phyloP scores from a whole-genome alignment of 1,284 basidiomycete genomes.

The Pascua guehoae region DNA sequence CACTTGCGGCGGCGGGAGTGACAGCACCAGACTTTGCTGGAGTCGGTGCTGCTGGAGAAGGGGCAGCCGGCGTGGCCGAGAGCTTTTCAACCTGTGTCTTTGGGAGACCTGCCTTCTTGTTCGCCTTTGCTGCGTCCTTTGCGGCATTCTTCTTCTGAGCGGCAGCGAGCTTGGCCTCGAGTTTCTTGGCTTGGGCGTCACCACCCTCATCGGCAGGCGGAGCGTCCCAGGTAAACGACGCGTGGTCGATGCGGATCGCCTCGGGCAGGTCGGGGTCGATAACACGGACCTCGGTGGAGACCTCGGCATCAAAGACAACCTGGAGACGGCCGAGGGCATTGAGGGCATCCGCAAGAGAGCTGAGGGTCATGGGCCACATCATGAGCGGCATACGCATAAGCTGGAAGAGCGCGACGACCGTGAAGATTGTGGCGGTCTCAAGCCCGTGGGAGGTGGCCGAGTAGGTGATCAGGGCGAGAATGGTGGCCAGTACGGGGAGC shows the following conservation, averaged over 20 bases:
- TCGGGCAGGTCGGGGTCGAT: constrained; percentile 53
- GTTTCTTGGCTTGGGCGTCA: constrained; percentile 24
- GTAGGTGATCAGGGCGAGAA: constrained; percentile 82
- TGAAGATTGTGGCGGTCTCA: constrained; percentile 62
- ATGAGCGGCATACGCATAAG: constrained; percentile 48
- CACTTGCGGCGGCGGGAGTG: constrained; percentile 20
- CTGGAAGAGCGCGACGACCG: constrained; percentile 76
- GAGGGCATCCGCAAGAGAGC: constrained; percentile 70
- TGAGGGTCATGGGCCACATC: constrained; percentile 65
- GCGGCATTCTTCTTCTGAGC: constrained; percentile 17
- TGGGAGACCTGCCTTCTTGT: constrained; percentile 23
- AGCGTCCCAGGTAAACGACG: constrained; percentile 79
- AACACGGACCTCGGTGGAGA: constrained; percentile 57
- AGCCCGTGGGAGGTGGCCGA: constrained; percentile 64
- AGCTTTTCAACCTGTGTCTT: too few relatives aligned
- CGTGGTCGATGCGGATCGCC: constrained; percentile 64
- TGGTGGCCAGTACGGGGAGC: constrained; percentile 73
- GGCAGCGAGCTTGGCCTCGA: constrained; percentile 38
- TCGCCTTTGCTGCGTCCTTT: constrained; percentile 21
- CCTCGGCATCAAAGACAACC: constrained; percentile 73
- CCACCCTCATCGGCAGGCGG: constrained; percentile 57
- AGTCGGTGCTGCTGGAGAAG: constrained; percentile 11
- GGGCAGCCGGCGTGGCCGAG: not conserved
- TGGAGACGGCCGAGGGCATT: constrained; percentile 69
- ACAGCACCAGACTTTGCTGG: constrained; percentile 20